Evolutionary conservation across 176 grass and related monocot species (phyloP), one percentile per base, ranked within the genome.

Genomic region (Eremochloa ophiuroides): DNA sequence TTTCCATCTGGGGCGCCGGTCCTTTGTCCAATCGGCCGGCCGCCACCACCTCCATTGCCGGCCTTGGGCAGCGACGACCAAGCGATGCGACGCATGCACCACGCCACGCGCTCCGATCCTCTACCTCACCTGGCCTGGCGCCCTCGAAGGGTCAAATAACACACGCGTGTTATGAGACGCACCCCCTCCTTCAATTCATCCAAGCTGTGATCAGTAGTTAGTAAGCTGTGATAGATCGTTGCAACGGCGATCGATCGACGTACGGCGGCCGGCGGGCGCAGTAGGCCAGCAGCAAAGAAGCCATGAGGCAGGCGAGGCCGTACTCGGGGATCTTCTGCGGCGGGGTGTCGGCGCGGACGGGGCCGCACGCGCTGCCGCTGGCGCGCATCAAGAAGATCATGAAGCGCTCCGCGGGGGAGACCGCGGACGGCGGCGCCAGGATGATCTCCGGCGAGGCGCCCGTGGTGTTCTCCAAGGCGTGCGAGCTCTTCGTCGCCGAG

Each of bases 381-480:
- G 91, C 91, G 25, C 75, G 91, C 69, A 91, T 94, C 79, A 94
- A 94, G 82, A 87, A 90, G 91, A 91, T 94, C 82, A 94, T 94
- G 88, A 91, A 91, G 82, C 85, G 56, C 15, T 88, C 82, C 22
- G 80, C 88, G 75, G 83, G 83, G 69, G 80, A 78, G 66, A 22
- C 31, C 34, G 63, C 17, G 55, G 80, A 43, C 46, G 39, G 72
- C 16, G 91, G 77, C 13, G 83, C 80, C 1, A 44, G 81, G 78
- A 90, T 93, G 91, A 90, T 93, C 55, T 93, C 91, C 6, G 82
- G 79, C 2, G 91, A 93, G 85, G 91, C 91, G 70, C 88, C 88
- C 9, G 75, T 91, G 23, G 79, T 91, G 15, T 91, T 91, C 88
- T 85, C 91, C 82, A 86, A 85, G 85, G 91, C 91, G 30, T 94